Evolutionary conservation across 306 rosid genomes (phyloP), one percentile per base, ranked within the genome.

Genomic region (Quercus aquifolioides): DNA sequence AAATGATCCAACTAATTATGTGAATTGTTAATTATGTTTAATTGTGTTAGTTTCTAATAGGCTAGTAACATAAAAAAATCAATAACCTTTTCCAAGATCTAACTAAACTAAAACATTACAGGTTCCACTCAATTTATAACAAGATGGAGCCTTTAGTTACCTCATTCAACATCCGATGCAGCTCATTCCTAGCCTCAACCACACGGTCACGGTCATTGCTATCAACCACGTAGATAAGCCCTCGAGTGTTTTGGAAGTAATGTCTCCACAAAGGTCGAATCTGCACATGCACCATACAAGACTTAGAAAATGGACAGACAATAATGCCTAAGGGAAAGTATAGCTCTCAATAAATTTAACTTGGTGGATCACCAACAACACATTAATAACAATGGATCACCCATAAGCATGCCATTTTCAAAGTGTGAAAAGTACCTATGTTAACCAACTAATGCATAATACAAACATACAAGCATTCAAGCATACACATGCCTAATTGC

Each of bases 161-260:
- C 92, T 87, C 92, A 85, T 89, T 89, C 83, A 89, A 84, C 88
- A 87, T 89, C 43, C 89, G 81, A 57, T 85, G 90, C 62, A 89
- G 75, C 82, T 85, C 89, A 73, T 87, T 86, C 55, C 86, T 79
- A 18, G 85, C 91, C 91, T 88, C 89, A 64, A 84, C 86, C 17
- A 88, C 85, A 85, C 88, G 85, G 60, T 89, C 92, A 19, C 89
- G 88, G 75, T 87, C 90, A 55, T 89, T 89, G 85, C 92, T 87
- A 60, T 87, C 92, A 77, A 89, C 92, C 72, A 85, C 92, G 10
- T 87, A 87, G 76, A 89, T 87, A 60, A 87, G 85, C 57, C 92
- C 92, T 79, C 81, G 89, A 3, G 90, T 89, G 70, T 89, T 89
- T 87, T 86, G 87, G 85, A 89, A 86, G 74, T 86, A 86, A 81